Base-by-base conservation (phyloP, 2,329 filamentous ascomycete genomes). In the Chalaropsis ovoidea region DNA sequence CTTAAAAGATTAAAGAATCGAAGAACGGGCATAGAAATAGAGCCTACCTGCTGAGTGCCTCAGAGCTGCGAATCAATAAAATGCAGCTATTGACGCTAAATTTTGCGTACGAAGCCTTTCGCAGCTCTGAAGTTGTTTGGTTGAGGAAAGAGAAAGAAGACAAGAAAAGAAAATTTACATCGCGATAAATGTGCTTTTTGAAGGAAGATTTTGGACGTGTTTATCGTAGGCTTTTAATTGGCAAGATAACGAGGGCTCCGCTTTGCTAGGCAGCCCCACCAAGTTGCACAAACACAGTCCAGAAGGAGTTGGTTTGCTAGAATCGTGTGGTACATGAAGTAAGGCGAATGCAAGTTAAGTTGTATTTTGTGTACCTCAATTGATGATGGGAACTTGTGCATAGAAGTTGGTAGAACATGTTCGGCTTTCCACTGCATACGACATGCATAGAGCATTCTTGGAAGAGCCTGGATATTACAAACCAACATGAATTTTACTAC, bases 161-260 rank as follows among this genome's bases (percentile, higher is more conserved):
- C 41, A 19, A 62, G 45, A 56, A 45, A 17, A 41, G 61, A 43
- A 3, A 58, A 15, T 24, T 62, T 60, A 15, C 27, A 7, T 64
- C 47, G 17, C 35, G 35, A 35, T 62, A 17, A 24, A 47, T 62
- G 2, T 62, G n/a, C 22, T 62, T 62, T 45, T 31, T 47, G 6
- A 24, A 19, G 15, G 17, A 42, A n/a, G 22, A n/a, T 47, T 63
- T 39, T 15, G 19, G 1, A 2, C 24, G 6, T 31, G 27, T 3
- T 54, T 63, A 63, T 63, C 61, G 22, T 15, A 3, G 2, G 11
- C 2, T 5, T n/a, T 1, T 52, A 7, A 54, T 63, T 63, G 61
- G 61, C 7, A 1, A 2, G 61, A 63, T 63, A 63, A 58, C 3
- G 24, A 8, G 10, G 15, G 31, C 54, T 58, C 54, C 54, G 17